A percentile compares a stretch with the other conserved stretches of the same genome.
phyloP scores from a whole-genome alignment of 352 stramenopile genomes.

The Globisporangium echinulatum region DNA sequence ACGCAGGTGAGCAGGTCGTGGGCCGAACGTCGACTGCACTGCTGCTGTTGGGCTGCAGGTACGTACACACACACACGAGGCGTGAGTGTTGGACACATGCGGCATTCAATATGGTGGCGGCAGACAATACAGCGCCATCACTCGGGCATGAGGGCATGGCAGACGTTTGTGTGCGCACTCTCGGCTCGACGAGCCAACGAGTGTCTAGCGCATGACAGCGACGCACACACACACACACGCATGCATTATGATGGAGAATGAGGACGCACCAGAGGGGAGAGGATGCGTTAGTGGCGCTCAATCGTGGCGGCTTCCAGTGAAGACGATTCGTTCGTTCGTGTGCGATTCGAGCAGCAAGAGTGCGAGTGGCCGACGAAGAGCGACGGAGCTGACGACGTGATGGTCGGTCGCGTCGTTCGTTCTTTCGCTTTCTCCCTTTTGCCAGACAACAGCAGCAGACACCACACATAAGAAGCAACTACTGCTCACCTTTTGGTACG shows the following conservation, averaged over 20 bases:
- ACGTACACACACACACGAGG: no score
- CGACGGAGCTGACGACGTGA: neutral
- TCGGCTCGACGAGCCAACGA: neutral
- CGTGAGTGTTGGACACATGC: no score
- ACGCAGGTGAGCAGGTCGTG: no score
- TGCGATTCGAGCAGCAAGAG: neutral
- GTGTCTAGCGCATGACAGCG: no score
- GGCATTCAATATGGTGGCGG: neutral
- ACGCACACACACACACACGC: neutral
- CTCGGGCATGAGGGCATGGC: no score
- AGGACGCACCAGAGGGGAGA: neutral
- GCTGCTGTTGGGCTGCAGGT: neutral
- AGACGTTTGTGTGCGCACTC: no score
- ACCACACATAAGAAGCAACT: neutral
- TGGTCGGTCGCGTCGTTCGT: neutral
- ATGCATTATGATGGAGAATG: neutral
- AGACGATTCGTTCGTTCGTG: neutral
- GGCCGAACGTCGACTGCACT: neutral
- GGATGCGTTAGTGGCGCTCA: no score
- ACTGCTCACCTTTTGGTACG: no score
- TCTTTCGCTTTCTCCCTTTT: neutral
- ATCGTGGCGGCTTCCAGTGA: no score
- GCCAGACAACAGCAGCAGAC: neutral
- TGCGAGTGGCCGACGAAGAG: neutral
- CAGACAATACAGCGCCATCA: neutral